Conservation (phyloP, 768 basidiomycete genomes). For the Suillus brevipes region DNA sequence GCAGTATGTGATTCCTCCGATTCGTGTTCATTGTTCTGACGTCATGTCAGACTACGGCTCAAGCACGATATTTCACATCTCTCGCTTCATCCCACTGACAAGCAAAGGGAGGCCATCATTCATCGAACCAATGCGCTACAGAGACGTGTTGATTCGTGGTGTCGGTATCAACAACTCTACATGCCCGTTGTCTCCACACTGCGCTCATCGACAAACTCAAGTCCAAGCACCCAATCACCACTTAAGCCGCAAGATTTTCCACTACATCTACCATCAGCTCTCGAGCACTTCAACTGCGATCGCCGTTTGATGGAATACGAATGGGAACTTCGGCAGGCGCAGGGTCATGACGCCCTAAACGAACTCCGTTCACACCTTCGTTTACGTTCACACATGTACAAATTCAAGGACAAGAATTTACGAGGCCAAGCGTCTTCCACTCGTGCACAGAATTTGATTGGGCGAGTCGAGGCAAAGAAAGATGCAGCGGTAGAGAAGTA, state of each 20-base stretch:
- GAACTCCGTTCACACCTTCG: constrained; percentile 5
- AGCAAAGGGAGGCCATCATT: not conserved
- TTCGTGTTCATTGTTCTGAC: no score
- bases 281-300: not conserved
- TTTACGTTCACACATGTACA: constrained; percentile 9
- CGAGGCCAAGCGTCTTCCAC: constrained; percentile 15
- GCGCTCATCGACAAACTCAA: not conserved
- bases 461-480: constrained; percentile 12
- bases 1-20: no score
- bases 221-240: not conserved
- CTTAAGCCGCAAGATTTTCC: not conserved
- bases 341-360: constrained; percentile 14
- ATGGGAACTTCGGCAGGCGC: constrained; percentile 12
- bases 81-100: not conserved
- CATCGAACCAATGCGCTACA: not conserved
- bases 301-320: not conserved
- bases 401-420: constrained; percentile 17
- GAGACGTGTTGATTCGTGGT: not conserved
- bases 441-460: constrained; percentile 3
- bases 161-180: not conserved
- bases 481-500: constrained; percentile 3
- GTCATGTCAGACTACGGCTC: no score
- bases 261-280: not conserved
- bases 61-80: not conserved
- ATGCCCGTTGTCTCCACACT: not conserved